A percentile compares a stretch with the other conserved stretches of the same genome.
Evolutionary conservation across 768 basidiomycete species (phyloP).

Genomic region (Clitopilus passeckerianus): DNA sequence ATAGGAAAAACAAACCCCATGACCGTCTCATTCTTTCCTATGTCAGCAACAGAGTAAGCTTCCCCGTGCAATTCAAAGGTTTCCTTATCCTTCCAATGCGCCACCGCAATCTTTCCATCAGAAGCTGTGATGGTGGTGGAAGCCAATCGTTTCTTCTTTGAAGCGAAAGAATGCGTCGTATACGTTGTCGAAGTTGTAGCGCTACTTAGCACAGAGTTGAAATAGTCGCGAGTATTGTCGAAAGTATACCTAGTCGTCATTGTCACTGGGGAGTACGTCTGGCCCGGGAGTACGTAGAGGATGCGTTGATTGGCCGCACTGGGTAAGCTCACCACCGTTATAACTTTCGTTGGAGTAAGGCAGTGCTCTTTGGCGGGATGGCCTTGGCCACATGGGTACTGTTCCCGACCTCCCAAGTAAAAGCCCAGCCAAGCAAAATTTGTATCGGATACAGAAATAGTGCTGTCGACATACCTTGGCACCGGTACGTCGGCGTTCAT

Average conservation of each 20-base stretch:
- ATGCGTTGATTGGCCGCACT: not conserved
- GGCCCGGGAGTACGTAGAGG: not conserved
- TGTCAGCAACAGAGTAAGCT: not conserved
- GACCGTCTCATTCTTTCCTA: not conserved
- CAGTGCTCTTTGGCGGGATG: too few species aligned
- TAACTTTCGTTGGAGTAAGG: too few species aligned
- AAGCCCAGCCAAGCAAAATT: too few species aligned
- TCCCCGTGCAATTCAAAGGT: not conserved
- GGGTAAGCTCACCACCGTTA: not conserved
- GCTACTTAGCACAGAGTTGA: not conserved
- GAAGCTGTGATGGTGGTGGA: not conserved
- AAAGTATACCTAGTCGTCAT: not conserved
- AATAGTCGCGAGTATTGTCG: not conserved
- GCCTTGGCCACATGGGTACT: too few species aligned
- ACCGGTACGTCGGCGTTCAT: too few species aligned
- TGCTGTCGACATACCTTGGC: too few species aligned
- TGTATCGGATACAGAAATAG: too few species aligned
- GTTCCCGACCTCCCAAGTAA: too few species aligned
- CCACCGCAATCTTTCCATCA: not conserved
- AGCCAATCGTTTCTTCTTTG: not conserved
- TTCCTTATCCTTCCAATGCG: not conserved
- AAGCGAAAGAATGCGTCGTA: not conserved
- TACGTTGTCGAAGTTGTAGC: not conserved
- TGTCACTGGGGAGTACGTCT: not conserved
- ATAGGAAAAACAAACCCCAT: not conserved